Evolutionary conservation across 257 asterid species (phyloP), one percentile per base, ranked within the genome.

Genomic region (Solanum clarkiae): DNA sequence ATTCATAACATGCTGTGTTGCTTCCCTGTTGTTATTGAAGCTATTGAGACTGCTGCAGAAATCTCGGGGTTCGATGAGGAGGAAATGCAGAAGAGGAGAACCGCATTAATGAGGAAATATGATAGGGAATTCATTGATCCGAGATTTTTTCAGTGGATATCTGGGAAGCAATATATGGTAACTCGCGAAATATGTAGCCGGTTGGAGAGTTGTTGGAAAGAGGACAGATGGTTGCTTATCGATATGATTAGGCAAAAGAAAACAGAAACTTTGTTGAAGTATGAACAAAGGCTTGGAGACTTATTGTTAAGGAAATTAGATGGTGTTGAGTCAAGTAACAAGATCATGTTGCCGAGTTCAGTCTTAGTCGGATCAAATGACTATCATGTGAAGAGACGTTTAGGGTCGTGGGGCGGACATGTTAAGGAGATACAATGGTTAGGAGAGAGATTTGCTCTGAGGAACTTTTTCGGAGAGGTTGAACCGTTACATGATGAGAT

Each of bases 391-490:
- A 94, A 85, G 79, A 92, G 97, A 7, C 93, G 97, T 10, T 83
- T 96, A 57, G 98, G 93, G 29, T 54, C 92, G 1, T 92, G 93
- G 18, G 92, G 90, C 18, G 94, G 94, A 22, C 94, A 91, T 54
- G 88, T 91, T 2, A 96, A 94, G 88, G 99, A 94, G 90, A 91
- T 96, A 45, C 93, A 93, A 16, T 96, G 99, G 99, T 56, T 94
- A 90, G 97, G 99, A 9, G 98, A 96, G 84, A 92, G 82, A 86
- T 92, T 92, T 79, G 97, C 94, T n/a, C 32, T 94, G 84, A 93
- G 95, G 90, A 90, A 92, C 1, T 95, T 93, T 56, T 92, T 85
- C 55, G 97, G 98, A 5, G 97, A 93, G 44, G 86, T 95, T 32
- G 91, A 87, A 42, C 94, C 95, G 6, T 22, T 94, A 12, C 71